Evolutionary conservation across 1,284 basidiomycete species (phyloP).

Genomic region (Serendipita sp.): DNA sequence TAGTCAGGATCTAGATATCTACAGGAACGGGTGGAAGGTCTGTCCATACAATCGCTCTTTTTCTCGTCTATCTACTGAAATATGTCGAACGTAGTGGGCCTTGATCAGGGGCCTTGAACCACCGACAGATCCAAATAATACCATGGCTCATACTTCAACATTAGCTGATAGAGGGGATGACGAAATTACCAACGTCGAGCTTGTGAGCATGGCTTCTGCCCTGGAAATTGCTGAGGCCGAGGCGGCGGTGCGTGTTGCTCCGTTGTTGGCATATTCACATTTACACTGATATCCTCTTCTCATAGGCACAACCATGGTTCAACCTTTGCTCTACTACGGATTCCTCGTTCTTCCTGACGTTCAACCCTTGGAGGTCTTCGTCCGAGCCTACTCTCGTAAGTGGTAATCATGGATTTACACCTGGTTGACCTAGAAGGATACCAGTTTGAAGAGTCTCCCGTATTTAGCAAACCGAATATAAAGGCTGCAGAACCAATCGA

Average conservation of each 20-base stretch:
- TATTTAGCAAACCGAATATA: no score
- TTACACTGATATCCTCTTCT: not conserved
- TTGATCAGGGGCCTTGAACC: not conserved
- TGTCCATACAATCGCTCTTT: not conserved
- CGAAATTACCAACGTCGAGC: not conserved
- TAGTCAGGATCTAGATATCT: not conserved
- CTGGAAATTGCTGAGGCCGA: not conserved
- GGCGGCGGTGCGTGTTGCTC: not conserved
- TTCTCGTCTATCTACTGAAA: not conserved
- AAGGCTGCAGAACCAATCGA: no score
- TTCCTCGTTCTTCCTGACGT: not conserved
- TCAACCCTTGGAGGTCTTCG: not conserved
- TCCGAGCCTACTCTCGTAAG: not conserved
- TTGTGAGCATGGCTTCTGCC: not conserved
- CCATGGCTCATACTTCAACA: not conserved
- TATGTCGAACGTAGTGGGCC: not conserved
- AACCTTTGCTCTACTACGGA: not conserved
- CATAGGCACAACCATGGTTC: not conserved
- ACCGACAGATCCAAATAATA: not conserved
- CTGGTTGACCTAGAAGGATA: no score
- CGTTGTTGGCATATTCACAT: no score
- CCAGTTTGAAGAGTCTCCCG: no score
- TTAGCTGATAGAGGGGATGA: not conserved
- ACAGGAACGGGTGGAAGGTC: conserved; percentile 3
- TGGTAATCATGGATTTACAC: no score